A percentile compares a stretch with the other conserved stretches of the same genome.
Evolutionary conservation across 108 stramenopile species (phyloP).

Genomic region (Skeletonema potamos): DNA sequence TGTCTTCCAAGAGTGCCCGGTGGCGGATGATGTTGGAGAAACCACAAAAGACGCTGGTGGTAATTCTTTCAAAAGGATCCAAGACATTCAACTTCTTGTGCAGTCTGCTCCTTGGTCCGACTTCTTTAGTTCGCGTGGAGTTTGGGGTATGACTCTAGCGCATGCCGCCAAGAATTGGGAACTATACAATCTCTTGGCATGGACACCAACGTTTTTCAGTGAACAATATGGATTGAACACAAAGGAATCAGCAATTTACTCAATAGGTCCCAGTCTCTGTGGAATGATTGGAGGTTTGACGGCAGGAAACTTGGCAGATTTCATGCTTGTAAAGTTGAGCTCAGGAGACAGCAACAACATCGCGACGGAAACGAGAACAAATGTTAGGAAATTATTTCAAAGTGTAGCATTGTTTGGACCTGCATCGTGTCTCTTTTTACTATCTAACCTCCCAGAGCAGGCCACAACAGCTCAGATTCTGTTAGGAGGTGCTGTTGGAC

Average conservation of each 20-base stretch:
- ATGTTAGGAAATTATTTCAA: conserved; percentile 80
- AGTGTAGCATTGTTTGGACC: conserved; percentile 78
- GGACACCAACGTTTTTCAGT: conserved; percentile 89
- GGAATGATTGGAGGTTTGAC: conserved; percentile 73
- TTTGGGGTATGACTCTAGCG: conserved; percentile 81
- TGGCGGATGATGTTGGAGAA: background rate
- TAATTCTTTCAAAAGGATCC: background rate
- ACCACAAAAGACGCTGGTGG: background rate
- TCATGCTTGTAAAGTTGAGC: conserved; percentile 16
- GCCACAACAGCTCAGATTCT: conserved; percentile 56
- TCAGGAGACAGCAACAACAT: conserved; percentile 15
- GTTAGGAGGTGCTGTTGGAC: conserved; percentile 57
- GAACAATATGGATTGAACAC: conserved; percentile 82
- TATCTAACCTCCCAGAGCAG: conserved; percentile 59
- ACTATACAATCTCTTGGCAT: conserved; percentile 81
- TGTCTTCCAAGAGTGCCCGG: conserved; percentile 31
- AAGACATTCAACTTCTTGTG: conserved; percentile 11
- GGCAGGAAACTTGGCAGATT: conserved; percentile 77
- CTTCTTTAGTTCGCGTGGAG: conserved; percentile 62
- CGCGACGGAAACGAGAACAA: conserved; percentile 43
- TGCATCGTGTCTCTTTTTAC: conserved; percentile 58
- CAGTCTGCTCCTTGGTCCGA: conserved; percentile 71
- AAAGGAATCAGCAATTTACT: conserved; percentile 69
- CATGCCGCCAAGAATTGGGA: conserved; percentile 91
- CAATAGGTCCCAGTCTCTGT: conserved; percentile 70